A percentile compares a stretch with the other conserved stretches of the same genome.
Conservation (phyloP, 805 yeast species). For the Blastobotrys robertii region DNA sequence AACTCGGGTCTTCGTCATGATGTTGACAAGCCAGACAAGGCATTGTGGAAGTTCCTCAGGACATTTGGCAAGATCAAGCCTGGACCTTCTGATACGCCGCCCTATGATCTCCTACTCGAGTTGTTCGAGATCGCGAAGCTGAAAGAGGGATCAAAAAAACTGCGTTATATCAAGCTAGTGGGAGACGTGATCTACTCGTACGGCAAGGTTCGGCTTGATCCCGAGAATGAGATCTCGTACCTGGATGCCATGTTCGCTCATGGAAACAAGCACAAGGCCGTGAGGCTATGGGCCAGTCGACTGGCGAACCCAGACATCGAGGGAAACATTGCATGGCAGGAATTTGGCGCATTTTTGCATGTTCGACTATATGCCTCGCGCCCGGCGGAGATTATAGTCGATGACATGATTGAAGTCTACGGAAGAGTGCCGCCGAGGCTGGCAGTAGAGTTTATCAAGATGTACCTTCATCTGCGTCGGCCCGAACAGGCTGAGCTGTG, state of each 20-base stretch:
- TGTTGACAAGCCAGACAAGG: not conserved
- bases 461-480: slow-evolving; percentile 6
- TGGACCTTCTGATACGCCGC: slow-evolving; percentile 8
- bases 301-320: slow-evolving; percentile 10
- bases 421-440: slow-evolving; percentile 14
- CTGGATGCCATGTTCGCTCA: slow-evolving; percentile 11
- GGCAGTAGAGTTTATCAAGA: slow-evolving; percentile 11
- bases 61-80: not conserved
- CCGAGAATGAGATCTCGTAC: slow-evolving; percentile 18
- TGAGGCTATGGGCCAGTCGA: slow-evolving; percentile 15
- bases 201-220: slow-evolving; percentile 14
- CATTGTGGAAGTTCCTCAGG: slow-evolving; percentile 2
- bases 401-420: slow-evolving; percentile 10
- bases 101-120: slow-evolving; percentile 13
- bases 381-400: slow-evolving; percentile 14
- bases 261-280: slow-evolving; percentile 12
- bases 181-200: slow-evolving; percentile 17
- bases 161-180: slow-evolving; percentile 11
- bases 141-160: slow-evolving; percentile 5
- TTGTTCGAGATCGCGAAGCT: slow-evolving; percentile 16
- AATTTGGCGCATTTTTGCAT: slow-evolving; percentile 13
- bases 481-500: slow-evolving; percentile 8
- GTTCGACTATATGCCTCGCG: slow-evolving; percentile 9
- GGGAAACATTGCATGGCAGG: slow-evolving; percentile 15
- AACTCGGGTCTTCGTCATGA: not conserved